These are phyloP conservation scores for Monilinia aucupariae DNA, from an alignment of 2,329 filamentous ascomycete genomes.

Conservation along the genomic window DNA sequence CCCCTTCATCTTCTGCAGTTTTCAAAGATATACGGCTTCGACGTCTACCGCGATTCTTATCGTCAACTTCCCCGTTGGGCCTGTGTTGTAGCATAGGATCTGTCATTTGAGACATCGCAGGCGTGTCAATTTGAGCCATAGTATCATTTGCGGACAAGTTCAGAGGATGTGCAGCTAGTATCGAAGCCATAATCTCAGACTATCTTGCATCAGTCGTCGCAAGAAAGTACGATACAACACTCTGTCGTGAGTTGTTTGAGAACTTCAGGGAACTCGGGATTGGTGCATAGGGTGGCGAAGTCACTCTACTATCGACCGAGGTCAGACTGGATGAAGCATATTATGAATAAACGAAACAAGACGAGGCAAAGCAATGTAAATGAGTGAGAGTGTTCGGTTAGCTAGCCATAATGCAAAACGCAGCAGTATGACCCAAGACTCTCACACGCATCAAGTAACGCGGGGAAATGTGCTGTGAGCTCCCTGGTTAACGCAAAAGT, in stretches of 20 bases:
- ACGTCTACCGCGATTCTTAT: slow-evolving; percentile 33
- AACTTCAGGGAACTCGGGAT: not conserved
- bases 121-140: slow-evolving; percentile 29
- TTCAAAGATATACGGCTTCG: slow-evolving; percentile 30
- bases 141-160: slow-evolving; percentile 27
- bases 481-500: slow-evolving; percentile 8
- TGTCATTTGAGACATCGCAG: slow-evolving; percentile 26
- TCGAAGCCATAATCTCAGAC: slow-evolving; percentile 32
- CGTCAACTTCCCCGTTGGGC: slow-evolving; percentile 27
- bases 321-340: slow-evolving; percentile 14
- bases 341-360: not conserved
- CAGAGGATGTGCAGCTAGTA: slow-evolving; percentile 30
- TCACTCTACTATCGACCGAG: slow-evolving; percentile 17
- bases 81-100: slow-evolving; percentile 26
- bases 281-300: slow-evolving; percentile 13
- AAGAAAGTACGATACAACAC: not conserved
- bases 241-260: not conserved
- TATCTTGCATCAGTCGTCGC: not conserved
- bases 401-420: slow-evolving; percentile 10
- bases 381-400: slow-evolving; percentile 1
- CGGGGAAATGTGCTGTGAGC: slow-evolving; percentile 14
- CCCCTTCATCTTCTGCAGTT: slow-evolving; percentile 27
- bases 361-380: slow-evolving; percentile 2
- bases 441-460: slow-evolving; percentile 10
- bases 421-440: slow-evolving; percentile 4